Conservation (phyloP, 306 rosid genomes). For the Begonia masoniana region DNA sequence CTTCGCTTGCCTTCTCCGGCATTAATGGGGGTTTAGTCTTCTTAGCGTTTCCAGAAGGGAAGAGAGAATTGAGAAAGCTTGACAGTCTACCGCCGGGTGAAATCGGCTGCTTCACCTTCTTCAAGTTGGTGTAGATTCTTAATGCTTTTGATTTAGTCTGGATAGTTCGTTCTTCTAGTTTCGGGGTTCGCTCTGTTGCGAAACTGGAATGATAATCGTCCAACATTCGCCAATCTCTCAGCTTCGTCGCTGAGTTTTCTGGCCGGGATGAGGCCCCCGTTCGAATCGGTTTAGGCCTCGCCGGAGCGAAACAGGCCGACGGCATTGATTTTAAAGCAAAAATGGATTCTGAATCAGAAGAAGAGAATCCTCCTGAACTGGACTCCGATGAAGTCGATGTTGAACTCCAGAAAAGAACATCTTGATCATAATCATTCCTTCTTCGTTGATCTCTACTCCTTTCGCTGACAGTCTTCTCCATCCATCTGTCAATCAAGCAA, state of each 20-base stretch:
- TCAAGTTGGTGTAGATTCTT: conserved; percentile 56
- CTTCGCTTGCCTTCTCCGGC: conserved; percentile 22
- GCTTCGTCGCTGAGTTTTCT: conserved; percentile 22
- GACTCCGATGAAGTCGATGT: conserved; percentile 75
- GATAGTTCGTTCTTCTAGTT: conserved; percentile 1
- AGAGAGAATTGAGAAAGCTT: conserved; percentile 53
- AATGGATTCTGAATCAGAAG: conserved; percentile 66
- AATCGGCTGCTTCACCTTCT: conserved; percentile 88
- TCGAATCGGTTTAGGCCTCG: conserved; percentile 37
- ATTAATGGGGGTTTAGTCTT: conserved; percentile 17
- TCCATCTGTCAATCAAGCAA: conserved; percentile 48
- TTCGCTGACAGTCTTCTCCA: conserved; percentile 25
- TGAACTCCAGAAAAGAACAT: conserved; percentile 52
- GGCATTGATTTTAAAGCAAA: conserved; percentile 17
- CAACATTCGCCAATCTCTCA: conserved; percentile 11
- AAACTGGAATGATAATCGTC: conserved; percentile 16
- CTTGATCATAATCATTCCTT: conserved; percentile 18
- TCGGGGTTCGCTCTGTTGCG: conserved; percentile 6
- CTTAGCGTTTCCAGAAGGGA: conserved; percentile 24
- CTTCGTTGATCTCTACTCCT: conserved; percentile 5
- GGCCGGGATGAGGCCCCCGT: conserved; percentile 18
- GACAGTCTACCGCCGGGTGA: conserved; percentile 66
- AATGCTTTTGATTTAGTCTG: conserved; percentile 59
- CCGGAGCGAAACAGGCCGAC: conserved; percentile 29
- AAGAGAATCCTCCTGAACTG: conserved; percentile 62